Conservation (phyloP, 177 flowering plant genomes). For the Vitis hybrid region DNA sequence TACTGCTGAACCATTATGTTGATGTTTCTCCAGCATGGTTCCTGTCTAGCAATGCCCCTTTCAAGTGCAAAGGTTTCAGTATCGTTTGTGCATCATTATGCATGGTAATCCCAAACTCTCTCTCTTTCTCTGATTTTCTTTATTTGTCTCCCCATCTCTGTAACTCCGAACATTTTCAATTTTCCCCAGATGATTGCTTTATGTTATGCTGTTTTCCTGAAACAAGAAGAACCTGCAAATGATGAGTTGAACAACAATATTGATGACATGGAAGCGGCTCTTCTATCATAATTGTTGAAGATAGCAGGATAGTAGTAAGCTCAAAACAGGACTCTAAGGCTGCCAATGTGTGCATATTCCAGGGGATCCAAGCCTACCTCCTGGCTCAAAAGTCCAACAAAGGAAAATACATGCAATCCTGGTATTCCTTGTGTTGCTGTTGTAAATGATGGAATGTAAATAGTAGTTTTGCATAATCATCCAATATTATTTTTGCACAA, state of each 20-base stretch:
- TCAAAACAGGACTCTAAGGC: neutral
- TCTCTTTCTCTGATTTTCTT: conserved; percentile 10
- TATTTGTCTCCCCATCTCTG: neutral
- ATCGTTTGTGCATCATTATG: conserved; percentile 63
- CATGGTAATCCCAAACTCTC: conserved; percentile 40
- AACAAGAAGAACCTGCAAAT: conserved; percentile 24
- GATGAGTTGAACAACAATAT: conserved; percentile 13
- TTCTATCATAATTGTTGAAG: conserved; percentile 31
- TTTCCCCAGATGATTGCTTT: conserved; percentile 50
- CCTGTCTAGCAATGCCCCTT: conserved; percentile 72
- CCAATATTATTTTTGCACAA: no score
- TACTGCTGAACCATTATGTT: neutral
- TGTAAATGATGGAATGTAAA: no score
- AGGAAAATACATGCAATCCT: no score
- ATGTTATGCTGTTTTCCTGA: conserved; percentile 44
- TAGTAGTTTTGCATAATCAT: no score
- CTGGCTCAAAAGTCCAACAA: no score
- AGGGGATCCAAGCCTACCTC: neutral
- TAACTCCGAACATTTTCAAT: neutral
- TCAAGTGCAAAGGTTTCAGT: conserved; percentile 92
- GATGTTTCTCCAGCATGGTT: conserved; percentile 61
- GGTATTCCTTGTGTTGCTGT: no score
- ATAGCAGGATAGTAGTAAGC: neutral
- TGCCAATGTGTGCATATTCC: neutral
- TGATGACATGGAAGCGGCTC: conserved; percentile 48